Conservation (phyloP, 78 protist species). For the Dictyostelium brefeldianum region DNA sequence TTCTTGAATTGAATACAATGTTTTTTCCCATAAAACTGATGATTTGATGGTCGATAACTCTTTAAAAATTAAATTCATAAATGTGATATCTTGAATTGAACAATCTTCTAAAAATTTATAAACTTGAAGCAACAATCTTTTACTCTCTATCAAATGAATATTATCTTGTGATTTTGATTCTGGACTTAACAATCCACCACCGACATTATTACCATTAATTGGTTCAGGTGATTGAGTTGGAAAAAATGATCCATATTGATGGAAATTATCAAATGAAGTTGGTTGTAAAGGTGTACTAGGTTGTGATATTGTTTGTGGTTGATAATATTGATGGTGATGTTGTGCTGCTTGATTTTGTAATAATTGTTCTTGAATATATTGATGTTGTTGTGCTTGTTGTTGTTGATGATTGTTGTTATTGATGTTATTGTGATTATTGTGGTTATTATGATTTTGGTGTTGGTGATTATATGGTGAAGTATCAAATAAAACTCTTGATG, state of each 20-base stretch:
- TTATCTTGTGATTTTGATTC: background rate
- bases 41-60: background rate
- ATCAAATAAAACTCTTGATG: background rate
- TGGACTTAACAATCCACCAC: background rate
- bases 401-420: background rate
- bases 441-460: background rate
- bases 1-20: background rate
- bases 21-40: background rate
- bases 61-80: slow-evolving; percentile 18
- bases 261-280: background rate
- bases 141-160: background rate
- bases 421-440: background rate
- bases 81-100: slow-evolving; percentile 11
- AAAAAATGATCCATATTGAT: slow-evolving; percentile 10
- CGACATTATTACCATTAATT: background rate
- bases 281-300: background rate
- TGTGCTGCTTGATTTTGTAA: background rate
- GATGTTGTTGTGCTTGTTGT: background rate
- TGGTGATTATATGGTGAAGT: background rate
- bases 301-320: background rate
- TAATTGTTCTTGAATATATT: background rate
- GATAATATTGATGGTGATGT: background rate
- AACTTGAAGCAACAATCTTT: background rate
- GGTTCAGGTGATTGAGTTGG: slow-evolving; percentile 7
- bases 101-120: background rate